Evolutionary conservation across 139 green algal species (phyloP), one percentile per base, ranked within the genome.

Genomic region (Chlorella vulgaris): DNA sequence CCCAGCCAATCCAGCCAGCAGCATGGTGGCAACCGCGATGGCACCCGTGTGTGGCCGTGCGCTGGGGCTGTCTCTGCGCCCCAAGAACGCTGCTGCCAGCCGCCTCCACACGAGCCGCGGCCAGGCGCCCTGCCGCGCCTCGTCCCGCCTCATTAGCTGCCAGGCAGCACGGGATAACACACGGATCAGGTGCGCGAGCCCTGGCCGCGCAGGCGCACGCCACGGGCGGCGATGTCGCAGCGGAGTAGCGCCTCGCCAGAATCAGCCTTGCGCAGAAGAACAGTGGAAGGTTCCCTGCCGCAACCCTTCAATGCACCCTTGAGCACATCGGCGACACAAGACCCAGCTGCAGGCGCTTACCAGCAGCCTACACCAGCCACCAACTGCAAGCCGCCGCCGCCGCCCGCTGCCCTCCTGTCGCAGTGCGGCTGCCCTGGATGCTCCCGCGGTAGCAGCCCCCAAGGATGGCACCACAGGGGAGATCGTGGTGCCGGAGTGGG

Each of bases 401-500:
- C 18, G 18, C 55, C 18, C 55, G 18, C 5, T n/a, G 28, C 18
- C 21, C 22, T 7, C 47, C 6, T 24, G 29, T 7, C 31, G 73
- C 53, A 79, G 73, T 35, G 73, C 73, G 7, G 73, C 73, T 5
- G 73, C 73, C 29, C 35, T 40, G 29, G 73, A 79, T 28, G 29
- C 39, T 2, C 35, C 68, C 47, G 68, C 50, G 24, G 26, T 38
- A 24, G 51, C 33, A 4, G 47, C 71, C 43, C 18, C 35, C 1
- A 35, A 79, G n/a, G 51, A 60, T 35, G 28, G 5, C 7, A 53
- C 51, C n/a, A 36, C 35, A 2, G 24, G 24, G 35, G 53, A 79
- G 19, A 79, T 79, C 73, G 50, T 53, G 51, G 53, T 79, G 24
- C 73, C 73, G 4, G 73, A 79, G 73, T 79, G 73, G 73, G 74